A percentile compares a stretch with the other conserved stretches of the same genome.
phyloP scores from a whole-genome alignment of 2,329 filamentous ascomycete species.

The Aspergillus intermedius region DNA sequence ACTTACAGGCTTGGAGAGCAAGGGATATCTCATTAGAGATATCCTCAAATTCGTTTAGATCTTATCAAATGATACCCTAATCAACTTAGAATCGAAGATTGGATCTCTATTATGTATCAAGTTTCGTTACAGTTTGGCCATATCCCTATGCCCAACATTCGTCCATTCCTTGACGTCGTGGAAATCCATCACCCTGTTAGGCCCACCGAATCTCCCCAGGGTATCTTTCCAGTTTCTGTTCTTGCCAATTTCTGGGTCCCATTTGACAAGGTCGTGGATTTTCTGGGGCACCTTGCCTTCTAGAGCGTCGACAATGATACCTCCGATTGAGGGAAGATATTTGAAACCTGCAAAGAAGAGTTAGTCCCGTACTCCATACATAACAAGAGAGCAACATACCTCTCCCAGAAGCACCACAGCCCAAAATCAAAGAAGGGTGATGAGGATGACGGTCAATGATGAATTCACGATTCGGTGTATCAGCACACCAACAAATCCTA shows the following conservation, averaged over 20 bases:
- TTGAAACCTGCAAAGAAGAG: constrained; percentile 40
- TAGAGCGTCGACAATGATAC: constrained; percentile 43
- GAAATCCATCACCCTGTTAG: constrained; percentile 44
- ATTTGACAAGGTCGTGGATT: constrained; percentile 40
- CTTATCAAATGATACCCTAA: constrained; percentile 2
- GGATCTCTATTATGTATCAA: too few relatives aligned
- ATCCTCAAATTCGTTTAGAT: not conserved
- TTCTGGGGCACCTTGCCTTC: constrained; percentile 38
- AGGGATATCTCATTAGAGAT: constrained; percentile 6
- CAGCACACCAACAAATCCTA: constrained; percentile 53
- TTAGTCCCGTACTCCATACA: not conserved
- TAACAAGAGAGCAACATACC: constrained; percentile 2
- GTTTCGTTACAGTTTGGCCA: constrained; percentile 9
- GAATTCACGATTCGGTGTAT: constrained; percentile 49
- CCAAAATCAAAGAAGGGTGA: constrained; percentile 39
- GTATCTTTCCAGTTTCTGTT: constrained; percentile 42
- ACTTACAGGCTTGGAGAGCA: constrained; percentile 19
- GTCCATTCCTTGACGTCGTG: constrained; percentile 39
- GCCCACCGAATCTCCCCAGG: constrained; percentile 43
- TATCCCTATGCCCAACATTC: constrained; percentile 11
- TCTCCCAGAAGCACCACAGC: constrained; percentile 43
- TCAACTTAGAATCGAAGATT: not conserved
- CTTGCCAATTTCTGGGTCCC: constrained; percentile 46
- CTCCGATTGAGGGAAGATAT: constrained; percentile 46
- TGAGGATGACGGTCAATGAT: constrained; percentile 47